Percentiles rank a stretch among this genome's conserved stretches.
These are phyloP conservation scores for Candida nanaspora DNA, from an alignment of 805 yeast species.

Conservation along the genomic window DNA sequence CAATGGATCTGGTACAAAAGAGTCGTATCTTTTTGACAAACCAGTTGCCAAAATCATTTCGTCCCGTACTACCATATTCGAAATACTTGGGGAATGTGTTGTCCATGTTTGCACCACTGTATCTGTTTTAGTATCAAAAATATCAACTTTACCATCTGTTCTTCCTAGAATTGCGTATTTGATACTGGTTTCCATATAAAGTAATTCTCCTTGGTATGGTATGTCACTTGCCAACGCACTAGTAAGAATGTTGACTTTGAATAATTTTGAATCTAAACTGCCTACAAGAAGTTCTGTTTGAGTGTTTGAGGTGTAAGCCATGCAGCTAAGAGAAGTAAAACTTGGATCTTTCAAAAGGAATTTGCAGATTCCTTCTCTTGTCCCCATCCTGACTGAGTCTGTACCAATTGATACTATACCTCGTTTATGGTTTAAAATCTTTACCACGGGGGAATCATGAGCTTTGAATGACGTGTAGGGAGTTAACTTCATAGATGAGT, in stretches of 20 bases:
- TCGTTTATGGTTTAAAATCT: conserved; percentile 44
- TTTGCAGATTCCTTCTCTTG: conserved; percentile 47
- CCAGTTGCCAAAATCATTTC: conserved; percentile 76
- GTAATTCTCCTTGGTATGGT: conserved; percentile 37
- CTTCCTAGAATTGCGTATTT: conserved; percentile 54
- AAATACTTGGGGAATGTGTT: conserved; percentile 54
- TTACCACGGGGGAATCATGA: conserved; percentile 41
- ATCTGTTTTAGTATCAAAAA: conserved; percentile 50
- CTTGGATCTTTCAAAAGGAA: conserved; percentile 22
- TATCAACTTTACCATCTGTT: conserved; percentile 52
- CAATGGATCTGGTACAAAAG: conserved; percentile 63
- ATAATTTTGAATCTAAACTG: conserved; percentile 29
- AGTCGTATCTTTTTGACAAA: conserved; percentile 56
- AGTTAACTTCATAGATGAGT: conserved; percentile 37
- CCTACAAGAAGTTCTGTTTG: conserved; percentile 40
- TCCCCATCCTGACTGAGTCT: conserved; percentile 44
- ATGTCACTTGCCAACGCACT: conserved; percentile 28
- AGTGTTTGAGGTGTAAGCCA: conserved; percentile 34
- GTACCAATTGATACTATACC: conserved; percentile 54
- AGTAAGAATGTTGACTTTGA: conserved; percentile 35
- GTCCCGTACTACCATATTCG: conserved; percentile 61
- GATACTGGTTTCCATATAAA: conserved; percentile 41
- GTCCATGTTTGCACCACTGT: conserved; percentile 43
- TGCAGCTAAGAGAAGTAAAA: conserved; percentile 28
- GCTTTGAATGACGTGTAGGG: conserved; percentile 55